Evolutionary conservation across 805 yeast genomes (phyloP), one percentile per base, ranked within the genome.

Genomic region (Clavispora fructus): DNA sequence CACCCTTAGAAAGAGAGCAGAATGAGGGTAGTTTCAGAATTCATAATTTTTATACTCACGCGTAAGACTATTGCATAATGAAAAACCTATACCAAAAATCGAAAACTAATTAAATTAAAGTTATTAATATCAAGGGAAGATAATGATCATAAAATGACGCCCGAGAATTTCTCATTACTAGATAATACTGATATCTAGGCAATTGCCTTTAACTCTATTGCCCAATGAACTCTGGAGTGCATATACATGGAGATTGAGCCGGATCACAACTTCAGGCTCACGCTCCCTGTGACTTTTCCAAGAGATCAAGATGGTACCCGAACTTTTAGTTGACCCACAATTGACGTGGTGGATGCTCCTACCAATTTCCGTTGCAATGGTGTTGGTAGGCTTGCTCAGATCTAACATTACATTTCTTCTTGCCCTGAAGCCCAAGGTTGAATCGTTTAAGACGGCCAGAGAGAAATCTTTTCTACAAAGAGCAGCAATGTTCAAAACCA

Each of bases 321-420:
- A 69, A 40, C 60, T 69, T 32, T 44, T 82, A 13, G 69, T 92
- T 40, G 98, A 92, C 60, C 95, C 96, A 5, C 77, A 79, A 44
- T 72, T 94, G 50, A 84, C 86, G 61, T 78, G 82, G 56, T 92
- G 98, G 97, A 98, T 90, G 28, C 71, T 94, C 14, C 63, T 89
- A 31, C 99, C 99, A 23, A 91, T 94, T 39, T 81, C 96, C 6
- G 61, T 85, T 17, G 95, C 90, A 17, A 90, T 94, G 96, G 83
- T 94, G 10, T 66, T 91, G 46, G 89, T 89, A 5, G 97, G 97
- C 7, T 64, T 92, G 16, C 64, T 89, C 26, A 75, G 96, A 46
- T 83, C 86, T 44, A 80, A 83, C 57, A 73, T 84, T 9, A 80
- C 89, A 35, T 63, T 71, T 13, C 66, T 90, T 25, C 67, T 89